phyloP scores from a whole-genome alignment of 352 stramenopile genomes.

The Pythium angustatum region DNA sequence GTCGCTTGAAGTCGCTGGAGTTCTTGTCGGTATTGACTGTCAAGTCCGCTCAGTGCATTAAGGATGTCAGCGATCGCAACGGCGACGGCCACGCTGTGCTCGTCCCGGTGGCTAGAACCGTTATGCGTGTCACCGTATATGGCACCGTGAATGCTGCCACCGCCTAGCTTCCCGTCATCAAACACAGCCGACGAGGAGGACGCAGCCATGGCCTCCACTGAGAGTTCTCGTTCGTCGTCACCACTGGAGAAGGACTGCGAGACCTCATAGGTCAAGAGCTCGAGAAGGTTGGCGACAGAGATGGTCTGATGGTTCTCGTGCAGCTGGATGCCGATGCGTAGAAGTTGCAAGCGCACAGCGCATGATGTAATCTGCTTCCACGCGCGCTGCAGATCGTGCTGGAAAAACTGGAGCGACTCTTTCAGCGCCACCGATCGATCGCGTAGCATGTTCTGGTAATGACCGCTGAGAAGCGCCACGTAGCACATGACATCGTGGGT shows the following conservation, averaged over 20 bases:
- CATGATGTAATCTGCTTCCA: conserved; percentile 51
- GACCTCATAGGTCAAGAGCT: conserved; percentile 45
- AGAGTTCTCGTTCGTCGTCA: conserved; percentile 13
- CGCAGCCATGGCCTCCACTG: not conserved
- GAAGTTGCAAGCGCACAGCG: conserved; percentile 52
- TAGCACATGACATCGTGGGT: conserved; percentile 45
- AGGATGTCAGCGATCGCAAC: conserved; percentile 21
- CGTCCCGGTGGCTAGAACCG: conserved; percentile 10
- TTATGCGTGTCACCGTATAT: conserved; percentile 12
- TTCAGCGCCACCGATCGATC: conserved; percentile 39
- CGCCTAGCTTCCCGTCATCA: conserved; percentile 29
- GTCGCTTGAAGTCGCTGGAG: conserved; percentile 14
- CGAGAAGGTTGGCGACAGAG: conserved; percentile 39
- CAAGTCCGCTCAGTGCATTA: not conserved
- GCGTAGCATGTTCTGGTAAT: conserved; percentile 50
- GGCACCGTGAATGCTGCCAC: conserved; percentile 19
- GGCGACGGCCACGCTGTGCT: conserved; percentile 6
- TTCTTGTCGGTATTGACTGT: not conserved
- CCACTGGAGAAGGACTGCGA: conserved; percentile 19
- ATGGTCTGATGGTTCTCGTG: conserved; percentile 36
- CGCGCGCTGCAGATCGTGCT: conserved; percentile 48
- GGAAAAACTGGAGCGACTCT: conserved; percentile 67
- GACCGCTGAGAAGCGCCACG: conserved; percentile 49
- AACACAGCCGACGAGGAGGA: conserved; percentile 21
- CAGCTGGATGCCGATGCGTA: conserved; percentile 58